Evolutionary conservation across 2,329 filamentous ascomycete genomes (phyloP).

Genomic region (Pezicula radicicola): DNA sequence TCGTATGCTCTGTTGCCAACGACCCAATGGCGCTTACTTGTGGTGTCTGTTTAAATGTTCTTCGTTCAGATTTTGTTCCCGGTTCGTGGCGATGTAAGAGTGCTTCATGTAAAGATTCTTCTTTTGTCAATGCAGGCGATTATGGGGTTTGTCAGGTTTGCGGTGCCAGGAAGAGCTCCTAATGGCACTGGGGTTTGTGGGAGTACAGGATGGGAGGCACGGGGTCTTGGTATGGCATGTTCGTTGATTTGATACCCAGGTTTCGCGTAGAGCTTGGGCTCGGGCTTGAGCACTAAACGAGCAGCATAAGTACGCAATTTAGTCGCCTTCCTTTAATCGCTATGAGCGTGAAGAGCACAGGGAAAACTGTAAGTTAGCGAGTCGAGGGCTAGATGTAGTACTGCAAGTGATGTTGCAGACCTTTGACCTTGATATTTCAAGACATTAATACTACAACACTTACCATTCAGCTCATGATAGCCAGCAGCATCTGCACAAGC

Average conservation of each 20-base stretch:
- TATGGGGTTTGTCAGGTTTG: conserved; percentile 70
- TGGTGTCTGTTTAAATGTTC: conserved; percentile 66
- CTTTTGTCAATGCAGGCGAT: conserved; percentile 68
- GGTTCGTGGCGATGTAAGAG: conserved; percentile 63
- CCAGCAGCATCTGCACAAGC: no score
- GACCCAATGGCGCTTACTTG: conserved; percentile 54
- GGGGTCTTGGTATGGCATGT: no score
- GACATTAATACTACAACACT: no score
- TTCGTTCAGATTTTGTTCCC: conserved; percentile 50
- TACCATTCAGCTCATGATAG: no score
- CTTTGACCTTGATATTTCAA: no score
- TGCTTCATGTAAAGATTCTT: conserved; percentile 48
- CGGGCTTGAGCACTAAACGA: neutral
- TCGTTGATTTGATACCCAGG: conserved; percentile 5
- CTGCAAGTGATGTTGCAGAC: no score
- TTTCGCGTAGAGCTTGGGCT: neutral
- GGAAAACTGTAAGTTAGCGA: no score
- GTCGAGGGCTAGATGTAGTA: no score
- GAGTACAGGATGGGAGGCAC: neutral
- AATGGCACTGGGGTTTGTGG: neutral
- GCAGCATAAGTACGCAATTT: no score
- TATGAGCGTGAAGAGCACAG: no score
- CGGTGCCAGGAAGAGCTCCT: conserved; percentile 33
- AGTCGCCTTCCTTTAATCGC: no score
- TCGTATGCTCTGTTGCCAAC: conserved; percentile 69